Percentiles rank a stretch among this genome's conserved stretches.
phyloP scores from a whole-genome alignment of 495 filamentous ascomycete species.

The Penicillium cataractarum region DNA sequence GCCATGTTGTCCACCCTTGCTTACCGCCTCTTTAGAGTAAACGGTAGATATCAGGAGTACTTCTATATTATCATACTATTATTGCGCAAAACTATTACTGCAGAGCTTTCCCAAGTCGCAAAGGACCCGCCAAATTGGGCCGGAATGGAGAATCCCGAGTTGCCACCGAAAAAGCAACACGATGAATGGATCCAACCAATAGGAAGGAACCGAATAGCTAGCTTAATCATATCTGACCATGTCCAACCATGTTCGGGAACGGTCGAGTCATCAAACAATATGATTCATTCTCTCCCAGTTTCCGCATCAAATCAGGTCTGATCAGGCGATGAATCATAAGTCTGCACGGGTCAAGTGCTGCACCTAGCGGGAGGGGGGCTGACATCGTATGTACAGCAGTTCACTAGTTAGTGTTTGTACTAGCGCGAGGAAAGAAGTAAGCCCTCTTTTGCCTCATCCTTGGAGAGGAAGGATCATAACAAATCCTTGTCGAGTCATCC shows the following conservation, averaged over 20 bases:
- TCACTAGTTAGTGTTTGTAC: neutral
- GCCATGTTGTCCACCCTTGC: conserved; percentile 18
- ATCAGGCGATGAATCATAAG: conserved; percentile 29
- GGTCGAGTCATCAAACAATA: conserved; percentile 23
- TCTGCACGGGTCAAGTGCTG: conserved; percentile 23
- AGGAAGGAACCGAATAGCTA: neutral
- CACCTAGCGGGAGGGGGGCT: conserved; percentile 11
- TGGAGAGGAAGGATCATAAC: neutral
- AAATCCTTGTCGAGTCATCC: neutral
- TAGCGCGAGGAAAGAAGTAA: neutral
- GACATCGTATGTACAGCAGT: neutral
- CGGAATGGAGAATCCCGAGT: conserved; percentile 28
- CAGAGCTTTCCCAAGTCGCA: neutral
- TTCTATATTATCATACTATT: too few relatives aligned
- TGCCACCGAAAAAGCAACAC: conserved; percentile 28
- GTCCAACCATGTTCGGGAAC: neutral
- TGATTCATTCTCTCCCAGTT: conserved; percentile 30
- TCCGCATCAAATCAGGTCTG: conserved; percentile 3
- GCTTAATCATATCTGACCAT: neutral
- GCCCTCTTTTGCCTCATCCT: neutral
- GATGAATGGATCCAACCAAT: conserved; percentile 20
- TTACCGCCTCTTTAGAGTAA: conserved; percentile 26
- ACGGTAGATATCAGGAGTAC: neutral
- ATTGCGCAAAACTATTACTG: neutral
- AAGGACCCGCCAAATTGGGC: neutral